Conservation (phyloP, 2,329 filamentous ascomycete species). For the Paraphoma chrysanthemicola region DNA sequence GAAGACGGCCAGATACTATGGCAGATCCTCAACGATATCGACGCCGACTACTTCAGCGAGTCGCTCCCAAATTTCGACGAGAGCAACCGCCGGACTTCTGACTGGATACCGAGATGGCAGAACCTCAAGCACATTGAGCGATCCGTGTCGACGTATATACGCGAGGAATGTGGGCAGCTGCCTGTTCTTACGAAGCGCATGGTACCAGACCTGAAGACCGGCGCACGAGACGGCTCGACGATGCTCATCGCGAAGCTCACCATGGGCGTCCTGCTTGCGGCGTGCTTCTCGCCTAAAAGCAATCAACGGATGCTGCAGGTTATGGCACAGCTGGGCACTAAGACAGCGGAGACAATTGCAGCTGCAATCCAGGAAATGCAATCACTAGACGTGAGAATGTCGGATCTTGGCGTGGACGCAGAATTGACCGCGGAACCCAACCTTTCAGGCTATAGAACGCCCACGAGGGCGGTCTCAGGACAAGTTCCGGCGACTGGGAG, state of each 20-base stretch:
- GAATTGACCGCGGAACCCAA: slow-evolving; percentile 43
- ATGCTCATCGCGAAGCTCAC: slow-evolving; percentile 53
- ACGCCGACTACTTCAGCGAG: slow-evolving; percentile 56
- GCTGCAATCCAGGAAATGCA: slow-evolving; percentile 51
- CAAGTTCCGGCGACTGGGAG: slow-evolving; percentile 37
- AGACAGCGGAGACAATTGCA: slow-evolving; percentile 48
- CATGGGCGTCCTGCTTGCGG: slow-evolving; percentile 57
- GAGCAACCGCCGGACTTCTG: slow-evolving; percentile 49
- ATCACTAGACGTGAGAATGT: slow-evolving; percentile 44
- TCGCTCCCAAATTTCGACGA: slow-evolving; percentile 55
- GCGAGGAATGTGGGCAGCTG: slow-evolving; percentile 53
- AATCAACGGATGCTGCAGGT: slow-evolving; percentile 57
- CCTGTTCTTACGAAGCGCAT: slow-evolving; percentile 48
- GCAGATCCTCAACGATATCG: slow-evolving; percentile 56
- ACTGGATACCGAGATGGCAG: slow-evolving; percentile 61
- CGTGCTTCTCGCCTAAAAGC: slow-evolving; percentile 55
- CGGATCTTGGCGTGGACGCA: slow-evolving; percentile 43
- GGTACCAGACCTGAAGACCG: slow-evolving; percentile 57
- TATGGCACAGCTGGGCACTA: slow-evolving; percentile 46
- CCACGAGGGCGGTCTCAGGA: slow-evolving; percentile 40
- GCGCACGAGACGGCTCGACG: slow-evolving; percentile 53
- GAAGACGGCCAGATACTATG: slow-evolving; percentile 57
- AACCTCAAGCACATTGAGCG: slow-evolving; percentile 60
- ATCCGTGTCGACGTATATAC: slow-evolving; percentile 56
- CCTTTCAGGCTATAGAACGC: slow-evolving; percentile 41